phyloP scores from a whole-genome alignment of 1,139 yeast species.

The Pichia sp. region DNA sequence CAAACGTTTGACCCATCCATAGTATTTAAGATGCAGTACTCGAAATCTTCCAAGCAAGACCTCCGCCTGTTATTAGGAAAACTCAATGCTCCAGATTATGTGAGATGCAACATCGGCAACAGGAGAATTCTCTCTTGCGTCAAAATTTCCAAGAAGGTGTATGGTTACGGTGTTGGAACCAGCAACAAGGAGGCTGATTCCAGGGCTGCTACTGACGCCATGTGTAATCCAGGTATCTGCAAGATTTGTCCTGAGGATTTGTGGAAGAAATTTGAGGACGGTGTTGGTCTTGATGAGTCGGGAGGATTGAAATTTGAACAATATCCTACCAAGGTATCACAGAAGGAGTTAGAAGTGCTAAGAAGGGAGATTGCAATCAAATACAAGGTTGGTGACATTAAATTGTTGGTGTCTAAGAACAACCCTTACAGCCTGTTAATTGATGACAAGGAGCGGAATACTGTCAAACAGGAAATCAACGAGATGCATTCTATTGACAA shows the following conservation, averaged over 20 bases:
- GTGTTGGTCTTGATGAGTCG: slow-evolving; percentile 14
- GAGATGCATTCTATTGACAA: slow-evolving; percentile 6
- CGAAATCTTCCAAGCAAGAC: slow-evolving; percentile 66
- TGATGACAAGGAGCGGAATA: slow-evolving; percentile 10
- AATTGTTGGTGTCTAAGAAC: slow-evolving; percentile 15
- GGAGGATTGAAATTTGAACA: slow-evolving; percentile 18
- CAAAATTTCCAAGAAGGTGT: slow-evolving; percentile 42
- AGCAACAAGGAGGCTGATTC: slow-evolving; percentile 64
- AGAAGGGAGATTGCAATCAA: slow-evolving; percentile 15
- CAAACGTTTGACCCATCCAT: slow-evolving; percentile 38
- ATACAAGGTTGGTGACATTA: slow-evolving; percentile 15
- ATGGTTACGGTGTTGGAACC: slow-evolving; percentile 58
- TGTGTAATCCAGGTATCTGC: slow-evolving; percentile 39
- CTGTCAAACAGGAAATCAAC: slow-evolving; percentile 3
- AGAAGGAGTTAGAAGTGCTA: slow-evolving; percentile 12
- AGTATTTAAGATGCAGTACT: slow-evolving; percentile 35
- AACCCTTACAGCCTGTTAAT: slow-evolving; percentile 11
- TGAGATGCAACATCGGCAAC: slow-evolving; percentile 43
- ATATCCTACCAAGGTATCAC: slow-evolving; percentile 4
- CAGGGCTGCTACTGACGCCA: slow-evolving; percentile 65
- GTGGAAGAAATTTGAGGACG: slow-evolving; percentile 15
- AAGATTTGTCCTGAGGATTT: slow-evolving; percentile 15
- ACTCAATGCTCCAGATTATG: slow-evolving; percentile 63
- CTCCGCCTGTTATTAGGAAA: slow-evolving; percentile 76
- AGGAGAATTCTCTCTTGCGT: slow-evolving; percentile 43